These are phyloP conservation scores for Coniochaeta sp. DNA, from an alignment of 2,329 filamentous ascomycete species.

Conservation along the genomic window DNA sequence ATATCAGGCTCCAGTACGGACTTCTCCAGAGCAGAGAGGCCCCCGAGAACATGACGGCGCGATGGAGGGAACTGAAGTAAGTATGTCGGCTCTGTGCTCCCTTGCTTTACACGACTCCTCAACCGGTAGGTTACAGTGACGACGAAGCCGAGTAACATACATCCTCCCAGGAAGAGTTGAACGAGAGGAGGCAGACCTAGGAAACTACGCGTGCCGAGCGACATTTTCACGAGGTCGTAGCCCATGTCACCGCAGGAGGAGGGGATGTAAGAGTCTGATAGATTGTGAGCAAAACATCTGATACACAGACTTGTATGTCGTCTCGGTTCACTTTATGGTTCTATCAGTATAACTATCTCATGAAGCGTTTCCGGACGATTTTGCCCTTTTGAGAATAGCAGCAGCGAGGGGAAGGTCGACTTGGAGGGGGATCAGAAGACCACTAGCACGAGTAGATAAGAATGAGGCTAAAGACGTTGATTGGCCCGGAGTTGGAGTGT, in stretches of 20 bases:
- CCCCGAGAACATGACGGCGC: conserved; percentile 9
- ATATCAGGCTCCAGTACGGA: neutral
- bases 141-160: neutral
- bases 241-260: neutral
- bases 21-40: conserved; percentile 7
- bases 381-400: neutral
- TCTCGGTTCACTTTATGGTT: neutral
- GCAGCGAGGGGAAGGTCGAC: neutral
- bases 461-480: neutral
- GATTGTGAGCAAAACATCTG: neutral
- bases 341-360: neutral
- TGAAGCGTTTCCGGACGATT: neutral
- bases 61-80: conserved; percentile 10
- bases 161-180: neutral
- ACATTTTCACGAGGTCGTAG: neutral
- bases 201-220: neutral
- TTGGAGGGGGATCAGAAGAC: neutral
- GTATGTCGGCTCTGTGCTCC: conserved; percentile 4
- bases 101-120: neutral
- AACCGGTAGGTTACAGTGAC: neutral
- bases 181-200: neutral
- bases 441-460: neutral
- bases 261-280: neutral
- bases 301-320: neutral
- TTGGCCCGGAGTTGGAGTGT: neutral